Evolutionary conservation across 768 basidiomycete species (phyloP).

Genomic region (Infundibulicybe gibba): DNA sequence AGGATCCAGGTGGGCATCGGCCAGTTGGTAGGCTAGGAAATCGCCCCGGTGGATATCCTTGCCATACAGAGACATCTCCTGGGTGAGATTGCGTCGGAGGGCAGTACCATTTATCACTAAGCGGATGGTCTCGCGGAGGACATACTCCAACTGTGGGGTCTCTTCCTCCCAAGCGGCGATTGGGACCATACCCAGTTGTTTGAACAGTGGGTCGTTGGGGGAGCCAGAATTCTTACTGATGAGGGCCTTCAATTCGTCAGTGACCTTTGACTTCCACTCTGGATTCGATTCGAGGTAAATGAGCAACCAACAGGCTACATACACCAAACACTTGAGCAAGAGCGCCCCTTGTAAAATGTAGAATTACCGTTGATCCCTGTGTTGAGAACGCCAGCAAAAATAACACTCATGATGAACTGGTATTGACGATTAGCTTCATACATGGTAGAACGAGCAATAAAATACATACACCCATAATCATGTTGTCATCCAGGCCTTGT

Average conservation of each 20-base stretch:
- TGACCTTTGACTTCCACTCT: not conserved
- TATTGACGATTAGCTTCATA: not conserved
- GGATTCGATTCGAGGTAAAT: not conserved
- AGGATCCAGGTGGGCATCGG: not conserved
- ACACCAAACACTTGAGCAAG: not conserved
- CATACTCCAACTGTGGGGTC: constrained; percentile 3
- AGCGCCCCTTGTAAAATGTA: not conserved
- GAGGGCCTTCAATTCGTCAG: not conserved
- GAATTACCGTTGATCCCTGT: not conserved
- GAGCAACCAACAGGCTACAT: not conserved
- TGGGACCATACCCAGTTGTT: constrained; percentile 7
- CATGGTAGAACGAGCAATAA: not conserved
- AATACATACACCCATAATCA: constrained; percentile 1
- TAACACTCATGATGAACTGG: not conserved
- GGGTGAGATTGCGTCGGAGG: constrained; percentile 6
- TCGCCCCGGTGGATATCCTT: not conserved
- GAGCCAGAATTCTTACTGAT: not conserved
- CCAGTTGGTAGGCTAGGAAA: not conserved
- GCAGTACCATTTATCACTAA: constrained; percentile 2
- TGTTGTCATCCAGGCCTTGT: constrained; percentile 20
- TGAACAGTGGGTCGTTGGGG: not conserved
- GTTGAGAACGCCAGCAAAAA: not conserved
- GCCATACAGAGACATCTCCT: constrained; percentile 1
- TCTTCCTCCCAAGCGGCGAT: constrained; percentile 9
- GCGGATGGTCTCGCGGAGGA: constrained; percentile 8